phyloP scores from a whole-genome alignment of 2,329 filamentous ascomycete genomes.

The Sphaerulina vaccinii region DNA sequence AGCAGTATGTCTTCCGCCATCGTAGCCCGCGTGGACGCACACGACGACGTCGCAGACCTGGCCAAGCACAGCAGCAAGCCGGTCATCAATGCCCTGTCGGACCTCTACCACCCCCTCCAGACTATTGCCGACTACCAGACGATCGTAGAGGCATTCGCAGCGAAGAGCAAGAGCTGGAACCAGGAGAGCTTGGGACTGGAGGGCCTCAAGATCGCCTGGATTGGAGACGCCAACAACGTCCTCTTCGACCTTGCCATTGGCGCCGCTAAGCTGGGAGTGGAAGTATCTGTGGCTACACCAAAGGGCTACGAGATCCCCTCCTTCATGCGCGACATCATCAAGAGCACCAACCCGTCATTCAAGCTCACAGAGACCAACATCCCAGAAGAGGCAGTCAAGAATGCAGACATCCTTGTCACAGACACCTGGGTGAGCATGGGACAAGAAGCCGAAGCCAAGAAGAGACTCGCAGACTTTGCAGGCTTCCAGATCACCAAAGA shows the following conservation, averaged over 20 bases:
- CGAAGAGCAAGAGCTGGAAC: constrained; percentile 32
- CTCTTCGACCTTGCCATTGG: constrained; percentile 89
- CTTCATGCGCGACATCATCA: constrained; percentile 71
- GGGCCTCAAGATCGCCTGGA: constrained; percentile 89
- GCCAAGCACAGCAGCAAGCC: constrained; percentile 51
- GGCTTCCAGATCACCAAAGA: constrained; percentile 91
- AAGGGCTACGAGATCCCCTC: constrained; percentile 77
- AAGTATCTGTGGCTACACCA: constrained; percentile 85
- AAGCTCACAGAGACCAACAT: constrained; percentile 68
- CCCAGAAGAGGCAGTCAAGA: constrained; percentile 80
- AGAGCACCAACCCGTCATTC: constrained; percentile 47
- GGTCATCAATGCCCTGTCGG: constrained; percentile 65
- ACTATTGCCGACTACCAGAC: constrained; percentile 93
- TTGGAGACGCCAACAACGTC: constrained; percentile 96
- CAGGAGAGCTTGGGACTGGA: constrained; percentile 63
- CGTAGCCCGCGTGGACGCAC: constrained; percentile 53
- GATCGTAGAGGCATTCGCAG: constrained; percentile 72
- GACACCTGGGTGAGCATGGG: constrained; percentile 99
- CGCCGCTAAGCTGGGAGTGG: constrained; percentile 80
- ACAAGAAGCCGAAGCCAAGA: constrained; percentile 79
- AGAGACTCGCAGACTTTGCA: constrained; percentile 75
- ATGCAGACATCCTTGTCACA: constrained; percentile 86
- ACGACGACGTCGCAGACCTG: constrained; percentile 50
- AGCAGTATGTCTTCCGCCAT: constrained; percentile 64
- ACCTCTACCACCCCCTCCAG: constrained; percentile 91